Conservation (phyloP, 352 stramenopile genomes). For the Pythium brassicae region DNA sequence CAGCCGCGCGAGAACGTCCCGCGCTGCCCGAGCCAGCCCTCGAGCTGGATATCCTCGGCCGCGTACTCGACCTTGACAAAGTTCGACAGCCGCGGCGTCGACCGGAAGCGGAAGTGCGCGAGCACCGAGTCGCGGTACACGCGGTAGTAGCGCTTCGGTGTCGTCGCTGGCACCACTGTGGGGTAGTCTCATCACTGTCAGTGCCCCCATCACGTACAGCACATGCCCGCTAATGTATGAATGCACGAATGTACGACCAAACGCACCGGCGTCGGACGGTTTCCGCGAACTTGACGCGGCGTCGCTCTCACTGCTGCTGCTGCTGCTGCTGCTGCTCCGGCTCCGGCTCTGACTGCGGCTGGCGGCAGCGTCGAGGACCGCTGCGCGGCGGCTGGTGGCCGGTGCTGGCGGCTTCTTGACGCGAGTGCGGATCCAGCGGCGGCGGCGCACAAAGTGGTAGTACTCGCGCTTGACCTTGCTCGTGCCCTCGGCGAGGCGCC, state of each 20-base stretch:
- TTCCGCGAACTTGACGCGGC: not conserved
- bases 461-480: conserved; percentile 71
- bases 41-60: conserved; percentile 61
- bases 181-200: too few species aligned
- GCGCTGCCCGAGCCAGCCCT: conserved; percentile 73
- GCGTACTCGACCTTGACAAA: conserved; percentile 60
- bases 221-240: too few species aligned
- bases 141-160: conserved; percentile 49
- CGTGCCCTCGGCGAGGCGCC: conserved; percentile 67
- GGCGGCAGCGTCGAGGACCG: not conserved
- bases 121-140: conserved; percentile 66
- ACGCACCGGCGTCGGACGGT: not conserved
- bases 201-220: too few species aligned
- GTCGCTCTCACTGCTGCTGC: conserved; percentile 4
- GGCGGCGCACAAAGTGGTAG: conserved; percentile 73
- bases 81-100: conserved; percentile 34
- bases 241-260: too few species aligned
- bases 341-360: not conserved
- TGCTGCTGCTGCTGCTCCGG: conserved; percentile 3
- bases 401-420: conserved; percentile 42
- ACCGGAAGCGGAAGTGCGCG: conserved; percentile 49
- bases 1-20: conserved; percentile 71
- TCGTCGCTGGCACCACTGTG: not conserved
- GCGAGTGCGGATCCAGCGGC: conserved; percentile 77
- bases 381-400: not conserved